Base-by-base conservation (phyloP, 2,329 filamentous ascomycete genomes). In the Cladosporium sp. region DNA sequence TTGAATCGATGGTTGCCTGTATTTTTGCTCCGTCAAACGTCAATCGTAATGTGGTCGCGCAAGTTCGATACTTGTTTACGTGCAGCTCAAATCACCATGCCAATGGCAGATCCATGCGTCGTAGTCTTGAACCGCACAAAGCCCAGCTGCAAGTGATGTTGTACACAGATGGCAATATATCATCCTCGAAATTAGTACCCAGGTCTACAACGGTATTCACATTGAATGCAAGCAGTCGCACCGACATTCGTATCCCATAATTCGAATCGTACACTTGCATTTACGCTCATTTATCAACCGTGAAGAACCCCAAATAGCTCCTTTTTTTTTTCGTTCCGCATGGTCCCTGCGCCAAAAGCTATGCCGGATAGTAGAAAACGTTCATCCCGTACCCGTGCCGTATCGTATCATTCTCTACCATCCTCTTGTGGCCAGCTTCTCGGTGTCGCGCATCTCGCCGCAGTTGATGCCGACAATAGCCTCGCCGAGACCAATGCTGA, bases 381-480 rank as follows among this genome's bases (percentile, higher is more conserved):
- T 46, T 18, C 37, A 18, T 57, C 52, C 44, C 29, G 31, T 58
- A 21, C 55, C 57, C 57, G 21, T 59, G 21, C 26, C 29, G 11
- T 37, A 14, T 23, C 31, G n/a, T 35, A 12, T 35, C 6, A 35
- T 11, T 62, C 21, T 60, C 56, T 86, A 97, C 92, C 92, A 97
- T 11, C 94, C 94, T 67, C 94, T 84, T 67, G 88, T 89, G 33
- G 93, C 91, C 80, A 97, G 82, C 86, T 91, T 96, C 80, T 97
- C 90, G 66, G 85, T 85, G 63, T 91, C 86, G 68, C 84, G 84
- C 89, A 98, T 90, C 72, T 84, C 86, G 68, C 87, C 86, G 70
- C 91, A 91, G 80, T 94, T 97, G 76, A 98, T 92, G 29, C 95
- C 95, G 12, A 97, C 93, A 92, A 98, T 99, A 44, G 95, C 93